These are phyloP conservation scores for Oidiodendron maius DNA, from an alignment of 495 filamentous ascomycete genomes.

Conservation along the genomic window DNA sequence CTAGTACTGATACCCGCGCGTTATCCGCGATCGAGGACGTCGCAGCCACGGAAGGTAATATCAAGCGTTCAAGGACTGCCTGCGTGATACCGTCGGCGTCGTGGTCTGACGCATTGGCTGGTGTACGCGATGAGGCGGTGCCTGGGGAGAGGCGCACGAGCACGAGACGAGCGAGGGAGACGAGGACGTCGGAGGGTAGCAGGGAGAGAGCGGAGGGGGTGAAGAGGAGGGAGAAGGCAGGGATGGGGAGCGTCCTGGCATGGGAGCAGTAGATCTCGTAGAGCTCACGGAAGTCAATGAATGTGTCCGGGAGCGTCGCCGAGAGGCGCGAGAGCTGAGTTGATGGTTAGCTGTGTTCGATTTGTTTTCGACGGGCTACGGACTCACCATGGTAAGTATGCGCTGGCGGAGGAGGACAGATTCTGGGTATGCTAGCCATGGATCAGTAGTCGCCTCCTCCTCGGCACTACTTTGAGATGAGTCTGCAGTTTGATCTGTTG, in stretches of 20 bases:
- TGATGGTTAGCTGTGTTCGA: background rate
- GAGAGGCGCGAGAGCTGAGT: conserved; percentile 15
- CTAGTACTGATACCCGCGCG: conserved; percentile 67
- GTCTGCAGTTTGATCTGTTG: conserved; percentile 4
- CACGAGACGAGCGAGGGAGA: conserved; percentile 60
- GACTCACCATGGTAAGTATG: conserved; percentile 31
- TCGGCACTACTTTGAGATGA: conserved; percentile 24
- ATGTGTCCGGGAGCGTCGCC: conserved; percentile 9
- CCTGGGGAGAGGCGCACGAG: conserved; percentile 56
- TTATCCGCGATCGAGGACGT: conserved; percentile 62
- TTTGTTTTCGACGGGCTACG: background rate
- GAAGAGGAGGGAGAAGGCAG: conserved; percentile 68
- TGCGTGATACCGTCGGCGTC: conserved; percentile 42
- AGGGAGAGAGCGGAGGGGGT: conserved; percentile 36
- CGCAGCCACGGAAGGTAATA: conserved; percentile 66
- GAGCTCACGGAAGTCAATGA: conserved; percentile 27
- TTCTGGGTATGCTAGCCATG: conserved; percentile 33
- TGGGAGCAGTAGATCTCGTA: conserved; percentile 39
- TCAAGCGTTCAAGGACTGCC: conserved; percentile 57
- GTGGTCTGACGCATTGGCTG: conserved; percentile 24
- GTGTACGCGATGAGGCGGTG: conserved; percentile 46
- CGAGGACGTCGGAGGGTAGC: conserved; percentile 43
- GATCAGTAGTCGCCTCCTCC: conserved; percentile 19
- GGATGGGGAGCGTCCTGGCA: conserved; percentile 59
- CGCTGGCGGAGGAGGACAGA: conserved; percentile 34